These are phyloP conservation scores for Fusarium sacchari DNA, from an alignment of 2,329 filamentous ascomycete species.

Conservation along the genomic window DNA sequence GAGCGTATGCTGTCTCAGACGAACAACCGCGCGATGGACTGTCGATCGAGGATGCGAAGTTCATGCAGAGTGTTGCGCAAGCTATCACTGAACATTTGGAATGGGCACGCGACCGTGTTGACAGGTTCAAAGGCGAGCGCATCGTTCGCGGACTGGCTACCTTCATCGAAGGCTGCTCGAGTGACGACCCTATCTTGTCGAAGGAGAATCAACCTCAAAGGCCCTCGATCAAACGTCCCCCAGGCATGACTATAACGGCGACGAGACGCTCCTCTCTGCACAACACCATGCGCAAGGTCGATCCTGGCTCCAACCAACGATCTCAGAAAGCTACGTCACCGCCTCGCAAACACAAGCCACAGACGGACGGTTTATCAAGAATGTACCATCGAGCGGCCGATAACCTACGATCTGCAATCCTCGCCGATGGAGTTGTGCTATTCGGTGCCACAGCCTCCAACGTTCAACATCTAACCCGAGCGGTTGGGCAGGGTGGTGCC, in stretches of 20 bases:
- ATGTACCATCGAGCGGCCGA: conserved; percentile 45
- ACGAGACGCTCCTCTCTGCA: conserved; percentile 21
- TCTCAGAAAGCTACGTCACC: neutral
- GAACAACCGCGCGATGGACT: conserved; percentile 64
- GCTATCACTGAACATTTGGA: conserved; percentile 71
- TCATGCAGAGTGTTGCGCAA: conserved; percentile 65
- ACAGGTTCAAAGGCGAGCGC: conserved; percentile 62
- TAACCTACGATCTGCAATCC: conserved; percentile 44
- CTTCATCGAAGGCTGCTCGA: conserved; percentile 62
- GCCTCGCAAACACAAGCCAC: conserved; percentile 4
- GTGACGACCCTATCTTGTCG: conserved; percentile 22
- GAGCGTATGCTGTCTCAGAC: conserved; percentile 69
- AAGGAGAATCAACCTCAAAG: conserved; percentile 13
- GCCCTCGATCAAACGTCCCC: conserved; percentile 22
- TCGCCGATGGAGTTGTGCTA: conserved; percentile 47
- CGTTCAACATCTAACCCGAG: conserved; percentile 11
- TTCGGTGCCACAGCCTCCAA: conserved; percentile 44
- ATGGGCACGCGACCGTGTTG: conserved; percentile 61
- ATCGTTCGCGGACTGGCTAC: conserved; percentile 64
- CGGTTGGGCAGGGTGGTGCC: neutral
- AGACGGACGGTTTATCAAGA: conserved; percentile 35
- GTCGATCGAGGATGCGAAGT: conserved; percentile 58
- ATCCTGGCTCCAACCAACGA: neutral
- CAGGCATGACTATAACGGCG: conserved; percentile 29
- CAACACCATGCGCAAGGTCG: conserved; percentile 11